Base-by-base conservation (phyloP, 1,139 yeast genomes). In the Zygoascus meyerae region DNA sequence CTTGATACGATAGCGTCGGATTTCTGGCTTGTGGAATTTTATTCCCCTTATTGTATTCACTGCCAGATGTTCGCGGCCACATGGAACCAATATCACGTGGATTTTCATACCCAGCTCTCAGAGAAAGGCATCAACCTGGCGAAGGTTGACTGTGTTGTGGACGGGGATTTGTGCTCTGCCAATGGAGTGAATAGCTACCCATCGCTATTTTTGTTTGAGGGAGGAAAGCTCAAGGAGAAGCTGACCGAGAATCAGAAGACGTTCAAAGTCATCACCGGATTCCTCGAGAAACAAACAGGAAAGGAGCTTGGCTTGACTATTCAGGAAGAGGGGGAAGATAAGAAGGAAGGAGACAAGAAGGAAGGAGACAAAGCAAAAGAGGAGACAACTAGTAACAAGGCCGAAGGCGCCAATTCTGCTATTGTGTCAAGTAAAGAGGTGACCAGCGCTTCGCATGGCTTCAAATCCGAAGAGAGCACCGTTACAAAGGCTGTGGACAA, bases 11-110 rank as follows among this genome's bases (percentile, higher is more conserved):
- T 55, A 7, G 48, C 55, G 36, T 45, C 46, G 12, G 71, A 69
- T 2, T 68, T 70, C 65, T 67, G 70, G 62, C n/a, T 42, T 34
- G 58, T 70, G 46, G 69, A 70, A 54, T 68, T 63, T 56, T 71
- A 52, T 53, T 69, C 72, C 11, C 75, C 74, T 1, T 63, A 64
- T 50, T 70, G 74, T 53, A 57, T 55, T 5, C 73, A 70, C 54
- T 70, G 74, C 54, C 50, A 39, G 14, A 55, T 54, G 14, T 53
- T 70, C 38, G 72, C 71, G 2, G 74, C 74, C 1, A 59, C 57
- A 18, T 70, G 73, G 72, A 51, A 52, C 8, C 56, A 58, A 33
- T 51, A 63, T n/a, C 60, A 49, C 15, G 51, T 56, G 26, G 52
- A 56, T 18, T 50, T 50, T 14, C 51, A 48, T 10, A 56, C 52